Conservation (phyloP, 2,329 filamentous ascomycete genomes). For the Fusarium sp. region DNA sequence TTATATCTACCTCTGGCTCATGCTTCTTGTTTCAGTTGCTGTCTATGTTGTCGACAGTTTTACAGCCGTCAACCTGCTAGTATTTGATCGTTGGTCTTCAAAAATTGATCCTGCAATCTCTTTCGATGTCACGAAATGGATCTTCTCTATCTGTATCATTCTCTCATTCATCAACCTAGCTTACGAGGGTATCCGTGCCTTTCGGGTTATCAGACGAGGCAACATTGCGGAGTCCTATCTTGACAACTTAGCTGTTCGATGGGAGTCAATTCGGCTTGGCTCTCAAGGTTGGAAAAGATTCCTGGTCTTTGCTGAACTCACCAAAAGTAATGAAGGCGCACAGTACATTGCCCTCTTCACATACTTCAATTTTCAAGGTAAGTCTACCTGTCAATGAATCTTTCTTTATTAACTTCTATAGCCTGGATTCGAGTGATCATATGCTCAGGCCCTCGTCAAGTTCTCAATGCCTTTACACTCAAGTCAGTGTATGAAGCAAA, state of each 20-base stretch:
- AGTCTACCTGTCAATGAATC: conserved; percentile 42
- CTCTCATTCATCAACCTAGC: conserved; percentile 85
- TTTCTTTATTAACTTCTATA: conserved; percentile 51
- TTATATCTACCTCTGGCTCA: conserved; percentile 87
- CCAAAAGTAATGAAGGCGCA: conserved; percentile 89
- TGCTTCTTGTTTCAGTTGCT: conserved; percentile 80
- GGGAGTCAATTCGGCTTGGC: conserved; percentile 84
- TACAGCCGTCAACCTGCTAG: conserved; percentile 90
- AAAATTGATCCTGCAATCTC: conserved; percentile 83
- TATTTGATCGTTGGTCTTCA: conserved; percentile 89
- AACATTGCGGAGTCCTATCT: conserved; percentile 93
- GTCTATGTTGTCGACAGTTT: conserved; percentile 94
- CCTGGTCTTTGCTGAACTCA: conserved; percentile 90
- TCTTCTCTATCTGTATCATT: conserved; percentile 93
- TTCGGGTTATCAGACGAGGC: conserved; percentile 83
- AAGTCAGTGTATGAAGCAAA: conserved; percentile 84
- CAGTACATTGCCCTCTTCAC: conserved; percentile 93
- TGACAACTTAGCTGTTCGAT: conserved; percentile 84
- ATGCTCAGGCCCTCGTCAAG: conserved; percentile 92
- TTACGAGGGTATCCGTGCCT: conserved; percentile 83
- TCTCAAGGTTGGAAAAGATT: conserved; percentile 87
- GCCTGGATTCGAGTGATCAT: conserved; percentile 90
- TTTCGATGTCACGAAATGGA: conserved; percentile 88
- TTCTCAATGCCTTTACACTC: conserved; percentile 89
- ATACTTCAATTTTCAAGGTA: conserved; percentile 81